Evolutionary conservation across 2,329 filamentous ascomycete genomes (phyloP).

Genomic region (Dothidotthia symphoricarpi): DNA sequence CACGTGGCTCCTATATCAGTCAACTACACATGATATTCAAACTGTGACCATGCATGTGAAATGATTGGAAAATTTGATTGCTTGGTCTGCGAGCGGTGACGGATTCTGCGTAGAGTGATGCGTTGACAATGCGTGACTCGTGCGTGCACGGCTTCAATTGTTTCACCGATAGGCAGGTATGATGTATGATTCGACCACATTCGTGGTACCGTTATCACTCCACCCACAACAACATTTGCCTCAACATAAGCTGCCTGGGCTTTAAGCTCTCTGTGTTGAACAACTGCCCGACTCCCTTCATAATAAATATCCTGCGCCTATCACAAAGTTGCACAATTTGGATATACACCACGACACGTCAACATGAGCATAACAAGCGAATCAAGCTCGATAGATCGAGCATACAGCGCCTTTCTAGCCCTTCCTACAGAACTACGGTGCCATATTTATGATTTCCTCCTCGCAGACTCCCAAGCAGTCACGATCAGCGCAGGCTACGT

Average conservation of each 20-base stretch:
- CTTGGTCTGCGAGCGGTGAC: no score
- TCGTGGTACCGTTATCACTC: background rate
- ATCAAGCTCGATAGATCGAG: background rate
- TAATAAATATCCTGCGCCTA: constrained; percentile 4
- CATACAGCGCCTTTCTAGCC: constrained; percentile 18
- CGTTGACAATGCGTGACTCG: constrained; percentile 12
- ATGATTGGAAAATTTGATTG: no score
- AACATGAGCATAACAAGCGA: constrained; percentile 3
- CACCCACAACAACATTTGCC: background rate
- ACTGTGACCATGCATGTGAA: no score
- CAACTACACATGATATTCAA: no score
- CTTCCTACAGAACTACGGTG: constrained; percentile 45
- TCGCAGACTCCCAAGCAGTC: constrained; percentile 37
- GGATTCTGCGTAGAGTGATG: background rate
- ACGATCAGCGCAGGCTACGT: constrained; percentile 43
- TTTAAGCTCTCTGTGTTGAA: background rate
- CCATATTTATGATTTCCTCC: constrained; percentile 43
- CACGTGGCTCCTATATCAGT: no score
- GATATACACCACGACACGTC: background rate
- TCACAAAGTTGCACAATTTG: background rate
- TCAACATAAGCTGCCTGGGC: background rate
- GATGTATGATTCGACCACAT: constrained; percentile 13
- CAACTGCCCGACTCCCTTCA: background rate
- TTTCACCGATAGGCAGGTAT: constrained; percentile 14
- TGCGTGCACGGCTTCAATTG: constrained; percentile 10